Percentiles rank a stretch among this genome's conserved stretches.
Conservation (phyloP, 495 filamentous ascomycete species). For the Daldinia caldariorum region DNA sequence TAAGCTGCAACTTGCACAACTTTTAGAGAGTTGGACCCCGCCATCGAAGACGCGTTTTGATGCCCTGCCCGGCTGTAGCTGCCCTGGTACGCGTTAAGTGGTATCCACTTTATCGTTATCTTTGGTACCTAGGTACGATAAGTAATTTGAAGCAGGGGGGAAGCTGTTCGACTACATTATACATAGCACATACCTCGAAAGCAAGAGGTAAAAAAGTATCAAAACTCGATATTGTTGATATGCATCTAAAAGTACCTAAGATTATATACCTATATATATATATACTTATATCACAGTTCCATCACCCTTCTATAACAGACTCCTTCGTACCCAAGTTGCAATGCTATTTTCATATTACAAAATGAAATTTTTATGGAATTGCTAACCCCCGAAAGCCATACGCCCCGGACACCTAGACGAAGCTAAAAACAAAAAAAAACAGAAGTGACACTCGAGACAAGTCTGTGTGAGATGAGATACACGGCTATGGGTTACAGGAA, state of each 20-base stretch:
- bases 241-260: no score
- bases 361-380: slow-evolving; percentile 31
- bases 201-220: background rate
- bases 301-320: background rate
- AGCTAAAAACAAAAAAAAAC: background rate
- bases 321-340: slow-evolving; percentile 17
- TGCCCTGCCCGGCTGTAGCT: background rate
- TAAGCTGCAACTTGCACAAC: background rate
- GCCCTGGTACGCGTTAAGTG: slow-evolving; percentile 39
- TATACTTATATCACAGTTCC: background rate
- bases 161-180: no score
- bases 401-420: slow-evolving; percentile 27
- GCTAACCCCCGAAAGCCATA: slow-evolving; percentile 12
- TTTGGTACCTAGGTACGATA: no score
- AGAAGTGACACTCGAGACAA: slow-evolving; percentile 23
- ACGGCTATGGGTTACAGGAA: slow-evolving; percentile 44
- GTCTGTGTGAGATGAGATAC: slow-evolving; percentile 44
- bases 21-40: slow-evolving; percentile 19
- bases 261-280: no score
- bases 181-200: no score
- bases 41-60: slow-evolving; percentile 36
- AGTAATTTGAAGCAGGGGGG: no score
- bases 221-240: background rate
- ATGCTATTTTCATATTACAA: slow-evolving; percentile 39
- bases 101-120: slow-evolving; percentile 17